A percentile compares a stretch with the other conserved stretches of the same genome.
Conservation (phyloP, 208 protist species). For the Trypanosoma congolense region DNA sequence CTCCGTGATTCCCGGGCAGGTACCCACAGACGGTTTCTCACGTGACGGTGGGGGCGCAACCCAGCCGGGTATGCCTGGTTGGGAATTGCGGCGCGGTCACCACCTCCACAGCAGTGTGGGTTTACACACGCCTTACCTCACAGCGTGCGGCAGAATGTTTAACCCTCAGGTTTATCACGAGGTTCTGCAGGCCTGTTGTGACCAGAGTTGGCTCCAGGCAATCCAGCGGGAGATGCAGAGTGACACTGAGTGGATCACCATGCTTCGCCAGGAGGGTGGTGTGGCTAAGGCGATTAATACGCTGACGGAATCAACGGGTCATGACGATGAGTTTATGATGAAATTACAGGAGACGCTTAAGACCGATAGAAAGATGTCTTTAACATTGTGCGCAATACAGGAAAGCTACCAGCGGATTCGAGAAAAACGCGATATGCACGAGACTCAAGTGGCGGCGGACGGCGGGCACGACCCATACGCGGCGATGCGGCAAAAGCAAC, state of each 20-base stretch:
- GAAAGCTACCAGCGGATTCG: slow-evolving; percentile 80
- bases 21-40: slow-evolving; percentile 35
- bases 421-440: slow-evolving; percentile 70
- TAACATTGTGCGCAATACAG: slow-evolving; percentile 80
- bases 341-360: slow-evolving; percentile 68
- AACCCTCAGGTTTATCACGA: slow-evolving; percentile 79
- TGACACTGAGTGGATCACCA: slow-evolving; percentile 72
- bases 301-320: slow-evolving; percentile 50
- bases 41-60: background rate
- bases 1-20: slow-evolving; percentile 44
- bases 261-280: slow-evolving; percentile 66
- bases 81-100: slow-evolving; percentile 62
- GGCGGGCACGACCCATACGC: slow-evolving; percentile 72
- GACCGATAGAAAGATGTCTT: slow-evolving; percentile 66
- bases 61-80: slow-evolving; percentile 16
- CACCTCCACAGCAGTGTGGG: slow-evolving; percentile 74
- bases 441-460: slow-evolving; percentile 72
- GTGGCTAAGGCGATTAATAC: slow-evolving; percentile 53
- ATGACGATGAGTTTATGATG: slow-evolving; percentile 82
- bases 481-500: slow-evolving; percentile 48
- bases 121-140: slow-evolving; percentile 53
- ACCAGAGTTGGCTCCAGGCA: slow-evolving; percentile 79
- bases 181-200: slow-evolving; percentile 79
- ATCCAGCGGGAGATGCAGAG: slow-evolving; percentile 71
- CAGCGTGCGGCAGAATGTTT: slow-evolving; percentile 79